Percentiles rank a stretch among this genome's conserved stretches.
Conservation (phyloP, 2,329 filamentous ascomycete genomes). For the Didymosphaeria variabile region DNA sequence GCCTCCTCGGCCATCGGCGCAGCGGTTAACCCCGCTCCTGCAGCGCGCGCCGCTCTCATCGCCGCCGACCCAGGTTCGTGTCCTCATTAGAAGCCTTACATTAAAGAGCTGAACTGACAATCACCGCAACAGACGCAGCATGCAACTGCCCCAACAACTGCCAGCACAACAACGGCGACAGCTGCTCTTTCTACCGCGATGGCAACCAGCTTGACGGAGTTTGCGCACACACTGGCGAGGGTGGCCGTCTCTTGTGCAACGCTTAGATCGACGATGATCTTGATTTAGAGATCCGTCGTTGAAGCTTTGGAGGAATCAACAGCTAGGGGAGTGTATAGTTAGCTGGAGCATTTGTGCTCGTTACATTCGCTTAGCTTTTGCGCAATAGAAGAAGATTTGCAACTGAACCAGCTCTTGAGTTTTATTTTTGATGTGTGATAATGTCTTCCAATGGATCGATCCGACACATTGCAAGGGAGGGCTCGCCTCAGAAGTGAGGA, state of each 20-base stretch:
- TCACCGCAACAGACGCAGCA: not conserved
- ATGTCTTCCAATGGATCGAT: no score
- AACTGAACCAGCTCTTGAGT: not conserved
- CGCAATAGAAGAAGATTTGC: not conserved
- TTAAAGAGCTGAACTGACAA: not conserved
- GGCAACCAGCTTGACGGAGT: conserved; percentile 5
- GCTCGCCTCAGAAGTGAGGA: no score
- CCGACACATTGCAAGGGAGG: no score
- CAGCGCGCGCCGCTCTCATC: not conserved
- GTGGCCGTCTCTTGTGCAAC: not conserved
- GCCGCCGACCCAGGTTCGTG: conserved; percentile 3
- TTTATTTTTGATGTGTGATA: no score
- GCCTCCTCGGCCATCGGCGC: conserved; percentile 11
- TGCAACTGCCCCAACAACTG: conserved; percentile 17
- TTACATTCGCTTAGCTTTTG: conserved; percentile 3
- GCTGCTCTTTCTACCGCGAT: conserved; percentile 12
- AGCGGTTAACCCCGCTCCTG: not conserved
- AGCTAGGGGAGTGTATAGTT: not conserved
- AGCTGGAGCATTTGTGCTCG: not conserved
- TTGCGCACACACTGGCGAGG: not conserved
- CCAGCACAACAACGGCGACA: conserved; percentile 13
- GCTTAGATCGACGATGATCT: not conserved
- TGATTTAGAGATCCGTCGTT: conserved; percentile 1
- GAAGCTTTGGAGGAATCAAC: not conserved
- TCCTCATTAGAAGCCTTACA: not conserved